A percentile compares a stretch with the other conserved stretches of the same genome.
Evolutionary conservation across 139 green algal species (phyloP).

Genomic region (Chlamydomonas eustigma): DNA sequence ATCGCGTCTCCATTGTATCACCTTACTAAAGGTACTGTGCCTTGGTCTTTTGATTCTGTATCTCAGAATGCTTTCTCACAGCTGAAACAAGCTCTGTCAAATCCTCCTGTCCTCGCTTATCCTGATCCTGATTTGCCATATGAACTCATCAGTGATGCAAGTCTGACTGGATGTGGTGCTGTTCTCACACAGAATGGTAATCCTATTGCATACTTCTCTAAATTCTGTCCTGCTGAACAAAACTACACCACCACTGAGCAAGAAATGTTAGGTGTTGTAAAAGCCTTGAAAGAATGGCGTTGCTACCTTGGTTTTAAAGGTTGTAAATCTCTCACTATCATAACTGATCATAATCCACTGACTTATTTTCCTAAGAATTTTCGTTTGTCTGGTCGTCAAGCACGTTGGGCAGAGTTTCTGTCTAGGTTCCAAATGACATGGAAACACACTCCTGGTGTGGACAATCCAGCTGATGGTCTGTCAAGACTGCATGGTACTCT

Average conservation of each 20-base stretch:
- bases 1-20: constrained; percentile 37
- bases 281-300: constrained; percentile 31
- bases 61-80: constrained; percentile 14
- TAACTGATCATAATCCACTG: constrained; percentile 39
- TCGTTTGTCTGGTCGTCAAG: constrained; percentile 24
- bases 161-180: constrained; percentile 22
- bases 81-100: constrained; percentile 19
- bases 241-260: constrained; percentile 46
- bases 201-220: constrained; percentile 38
- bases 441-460: constrained; percentile 22
- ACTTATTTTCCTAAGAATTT: constrained; percentile 15
- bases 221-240: constrained; percentile 29
- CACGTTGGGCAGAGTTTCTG: constrained; percentile 30
- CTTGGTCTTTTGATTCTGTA: constrained; percentile 12
- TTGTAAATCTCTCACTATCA: constrained; percentile 20
- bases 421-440: constrained; percentile 24
- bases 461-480: constrained; percentile 38
- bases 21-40: constrained; percentile 21
- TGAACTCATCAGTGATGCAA: constrained; percentile 32
- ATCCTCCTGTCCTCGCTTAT: constrained; percentile 17
- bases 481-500: background rate
- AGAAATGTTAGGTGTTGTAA: constrained; percentile 42
- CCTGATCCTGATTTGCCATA: constrained; percentile 24
- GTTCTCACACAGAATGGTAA: constrained; percentile 36
- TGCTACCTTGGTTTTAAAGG: constrained; percentile 38